phyloP scores from a whole-genome alignment of 2,329 filamentous ascomycete genomes.

The Xylariaceae sp. region DNA sequence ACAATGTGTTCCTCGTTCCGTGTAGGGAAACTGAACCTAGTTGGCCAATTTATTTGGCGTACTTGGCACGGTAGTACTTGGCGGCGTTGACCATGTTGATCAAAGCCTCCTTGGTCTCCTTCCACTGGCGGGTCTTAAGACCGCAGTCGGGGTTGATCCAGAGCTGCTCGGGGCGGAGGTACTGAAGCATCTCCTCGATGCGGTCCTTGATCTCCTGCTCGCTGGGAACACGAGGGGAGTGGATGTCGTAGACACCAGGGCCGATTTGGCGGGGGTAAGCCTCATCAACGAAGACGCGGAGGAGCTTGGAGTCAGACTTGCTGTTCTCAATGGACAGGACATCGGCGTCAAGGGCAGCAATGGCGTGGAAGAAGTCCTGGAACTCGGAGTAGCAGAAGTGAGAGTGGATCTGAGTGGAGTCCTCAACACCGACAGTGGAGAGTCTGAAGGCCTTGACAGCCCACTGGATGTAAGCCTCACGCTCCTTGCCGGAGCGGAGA shows the following conservation, averaged over 20 bases:
- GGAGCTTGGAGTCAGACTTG: constrained; percentile 99
- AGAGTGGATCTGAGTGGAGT: constrained; percentile 98
- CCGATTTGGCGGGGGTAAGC: constrained; percentile 97
- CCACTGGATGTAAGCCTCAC: constrained; percentile 95
- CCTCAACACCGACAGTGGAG: constrained; percentile 84
- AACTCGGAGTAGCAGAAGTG: constrained; percentile 99
- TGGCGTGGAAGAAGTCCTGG: constrained; percentile 99
- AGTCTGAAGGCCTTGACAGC: constrained; percentile 98
- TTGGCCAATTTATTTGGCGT: constrained; percentile 53
- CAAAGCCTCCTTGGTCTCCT: constrained; percentile 95
- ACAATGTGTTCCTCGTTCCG: constrained; percentile 26
- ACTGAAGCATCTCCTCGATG: constrained; percentile 95
- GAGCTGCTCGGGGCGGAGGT: constrained; percentile 96
- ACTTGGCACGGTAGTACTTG: constrained; percentile 92
- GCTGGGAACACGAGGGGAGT: constrained; percentile 94
- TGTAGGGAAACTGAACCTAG: constrained; percentile 17
- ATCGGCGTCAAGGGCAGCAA: constrained; percentile 94
- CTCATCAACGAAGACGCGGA: constrained; percentile 97
- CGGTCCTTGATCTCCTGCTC: constrained; percentile 98
- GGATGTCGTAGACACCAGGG: constrained; percentile 99
- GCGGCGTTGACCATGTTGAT: constrained; percentile 97
- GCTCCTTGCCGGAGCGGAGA: constrained; percentile 87
- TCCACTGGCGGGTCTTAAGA: constrained; percentile 98
- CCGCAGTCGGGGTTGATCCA: constrained; percentile 99
- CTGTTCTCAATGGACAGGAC: constrained; percentile 99